A percentile compares a stretch with the other conserved stretches of the same genome.
phyloP scores from a whole-genome alignment of 495 filamentous ascomycete species.

The Penicillium lividum region DNA sequence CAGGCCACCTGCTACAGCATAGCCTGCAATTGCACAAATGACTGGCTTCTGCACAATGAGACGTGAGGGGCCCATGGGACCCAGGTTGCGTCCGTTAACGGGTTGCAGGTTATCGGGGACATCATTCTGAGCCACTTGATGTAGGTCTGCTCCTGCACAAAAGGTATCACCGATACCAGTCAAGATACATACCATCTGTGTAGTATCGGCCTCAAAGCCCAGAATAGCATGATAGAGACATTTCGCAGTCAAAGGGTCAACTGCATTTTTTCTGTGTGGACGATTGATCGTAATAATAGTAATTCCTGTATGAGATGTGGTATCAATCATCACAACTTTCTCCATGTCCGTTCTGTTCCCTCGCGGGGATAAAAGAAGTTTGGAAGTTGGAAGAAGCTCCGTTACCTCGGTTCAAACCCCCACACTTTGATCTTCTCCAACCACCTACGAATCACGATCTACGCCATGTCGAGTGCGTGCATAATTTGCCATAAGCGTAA shows the following conservation, averaged over 20 bases:
- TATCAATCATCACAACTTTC: constrained; percentile 13
- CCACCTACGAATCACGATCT: constrained; percentile 10
- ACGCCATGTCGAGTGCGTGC: constrained; percentile 30
- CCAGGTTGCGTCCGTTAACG: constrained; percentile 32
- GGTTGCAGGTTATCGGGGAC: constrained; percentile 20
- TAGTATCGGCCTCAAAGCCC: constrained; percentile 42
- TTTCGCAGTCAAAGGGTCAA: constrained; percentile 39
- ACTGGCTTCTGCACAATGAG: constrained; percentile 42
- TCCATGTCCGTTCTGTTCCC: background rate
- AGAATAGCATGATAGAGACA: constrained; percentile 42
- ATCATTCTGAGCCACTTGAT: constrained; percentile 30
- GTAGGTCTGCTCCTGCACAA: constrained; percentile 49
- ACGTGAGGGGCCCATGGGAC: constrained; percentile 49
- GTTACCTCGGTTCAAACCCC: constrained; percentile 12
- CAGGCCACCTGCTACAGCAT: constrained; percentile 51
- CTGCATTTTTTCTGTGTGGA: constrained; percentile 39
- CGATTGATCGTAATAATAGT: constrained; percentile 47
- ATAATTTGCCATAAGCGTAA: constrained; percentile 36
- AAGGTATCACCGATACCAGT: constrained; percentile 39
- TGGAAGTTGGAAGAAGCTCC: background rate
- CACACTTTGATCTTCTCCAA: constrained; percentile 20
- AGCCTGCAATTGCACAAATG: constrained; percentile 47
- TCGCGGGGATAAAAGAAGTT: constrained; percentile 2
- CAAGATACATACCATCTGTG: constrained; percentile 49
- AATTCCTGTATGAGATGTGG: constrained; percentile 34